phyloP scores from a whole-genome alignment of 169 alveolate genomes.

The Cyclospora cayetanensis region DNA sequence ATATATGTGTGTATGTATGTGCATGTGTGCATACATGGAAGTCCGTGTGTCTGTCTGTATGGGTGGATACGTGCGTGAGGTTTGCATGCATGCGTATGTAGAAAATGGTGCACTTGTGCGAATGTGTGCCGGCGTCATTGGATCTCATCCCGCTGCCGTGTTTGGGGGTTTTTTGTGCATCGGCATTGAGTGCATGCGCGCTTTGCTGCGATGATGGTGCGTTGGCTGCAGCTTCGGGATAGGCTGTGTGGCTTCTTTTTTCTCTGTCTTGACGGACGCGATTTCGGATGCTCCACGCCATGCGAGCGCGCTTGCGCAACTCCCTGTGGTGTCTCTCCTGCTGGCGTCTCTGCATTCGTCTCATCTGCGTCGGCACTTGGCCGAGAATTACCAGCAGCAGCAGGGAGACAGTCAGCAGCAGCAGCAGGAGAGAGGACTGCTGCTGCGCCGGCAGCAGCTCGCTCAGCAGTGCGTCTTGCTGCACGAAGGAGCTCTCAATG shows the following conservation, averaged over 20 bases:
- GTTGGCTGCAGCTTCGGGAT: constrained; percentile 63
- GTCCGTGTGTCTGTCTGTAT: no score
- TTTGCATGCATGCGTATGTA: no score
- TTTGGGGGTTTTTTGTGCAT: no score
- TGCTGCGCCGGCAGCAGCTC: constrained; percentile 56
- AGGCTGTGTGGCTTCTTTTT: constrained; percentile 60
- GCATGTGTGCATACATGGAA: no score
- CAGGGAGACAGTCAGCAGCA: background rate
- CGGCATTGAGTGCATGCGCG: no score
- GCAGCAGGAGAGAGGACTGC: background rate
- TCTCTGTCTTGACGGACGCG: constrained; percentile 54
- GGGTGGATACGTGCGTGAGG: no score
- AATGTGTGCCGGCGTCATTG: no score
- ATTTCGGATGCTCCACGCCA: constrained; percentile 55
- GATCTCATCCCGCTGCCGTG: no score
- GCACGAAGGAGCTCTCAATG: constrained; percentile 52
- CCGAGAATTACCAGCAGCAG: constrained; percentile 11
- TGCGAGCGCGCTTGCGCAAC: constrained; percentile 33
- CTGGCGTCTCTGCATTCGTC: constrained; percentile 59
- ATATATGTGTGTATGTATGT: no score
- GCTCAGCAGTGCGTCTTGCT: constrained; percentile 58
- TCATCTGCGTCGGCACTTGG: constrained; percentile 21
- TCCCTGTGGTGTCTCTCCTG: constrained; percentile 58
- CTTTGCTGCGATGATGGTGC: no score
- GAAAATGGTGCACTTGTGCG: no score